A percentile compares a stretch with the other conserved stretches of the same genome.
Conservation (phyloP, 768 basidiomycete species). For the Cystobasidiopsis lactophilus region DNA sequence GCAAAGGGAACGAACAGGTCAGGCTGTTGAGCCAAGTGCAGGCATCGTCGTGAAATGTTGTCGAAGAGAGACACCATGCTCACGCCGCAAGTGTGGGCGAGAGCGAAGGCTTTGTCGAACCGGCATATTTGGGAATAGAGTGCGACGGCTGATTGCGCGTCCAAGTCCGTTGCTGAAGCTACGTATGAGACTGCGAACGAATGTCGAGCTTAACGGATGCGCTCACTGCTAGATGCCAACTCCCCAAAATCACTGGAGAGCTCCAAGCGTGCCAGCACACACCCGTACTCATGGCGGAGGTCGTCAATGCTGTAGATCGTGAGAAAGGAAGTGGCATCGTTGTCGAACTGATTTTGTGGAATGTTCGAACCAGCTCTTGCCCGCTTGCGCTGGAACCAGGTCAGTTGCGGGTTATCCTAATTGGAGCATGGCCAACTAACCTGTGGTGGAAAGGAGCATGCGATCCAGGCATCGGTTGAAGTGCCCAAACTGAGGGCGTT, state of each 20-base stretch:
- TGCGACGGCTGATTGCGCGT: slow-evolving; percentile 40
- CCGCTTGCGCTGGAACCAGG: slow-evolving; percentile 22
- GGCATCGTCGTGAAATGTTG: slow-evolving; percentile 51
- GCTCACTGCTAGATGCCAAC: slow-evolving; percentile 38
- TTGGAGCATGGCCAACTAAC: background rate
- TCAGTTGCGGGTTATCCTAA: background rate
- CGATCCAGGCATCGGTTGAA: background rate
- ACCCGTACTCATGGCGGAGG: slow-evolving; percentile 47
- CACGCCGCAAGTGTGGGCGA: slow-evolving; percentile 49
- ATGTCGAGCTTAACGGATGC: too few species aligned
- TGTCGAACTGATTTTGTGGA: slow-evolving; percentile 44
- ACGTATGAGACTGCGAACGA: background rate
- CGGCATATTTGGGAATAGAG: slow-evolving; percentile 53
- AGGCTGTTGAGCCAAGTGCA: slow-evolving; percentile 37
- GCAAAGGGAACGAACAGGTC: slow-evolving; percentile 22
- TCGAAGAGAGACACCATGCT: slow-evolving; percentile 76
- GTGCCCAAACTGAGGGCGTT: slow-evolving; percentile 59
- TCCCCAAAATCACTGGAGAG: slow-evolving; percentile 45
- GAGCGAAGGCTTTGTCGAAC: slow-evolving; percentile 56
- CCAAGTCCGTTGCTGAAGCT: slow-evolving; percentile 21
- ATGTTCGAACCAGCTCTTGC: slow-evolving; percentile 24
- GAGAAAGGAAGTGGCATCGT: slow-evolving; percentile 27
- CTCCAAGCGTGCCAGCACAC: slow-evolving; percentile 56
- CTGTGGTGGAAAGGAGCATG: background rate
- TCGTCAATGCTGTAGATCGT: slow-evolving; percentile 62